These are phyloP conservation scores for Aureobasidium sp. DNA, from an alignment of 2,329 filamentous ascomycete genomes.

Conservation along the genomic window DNA sequence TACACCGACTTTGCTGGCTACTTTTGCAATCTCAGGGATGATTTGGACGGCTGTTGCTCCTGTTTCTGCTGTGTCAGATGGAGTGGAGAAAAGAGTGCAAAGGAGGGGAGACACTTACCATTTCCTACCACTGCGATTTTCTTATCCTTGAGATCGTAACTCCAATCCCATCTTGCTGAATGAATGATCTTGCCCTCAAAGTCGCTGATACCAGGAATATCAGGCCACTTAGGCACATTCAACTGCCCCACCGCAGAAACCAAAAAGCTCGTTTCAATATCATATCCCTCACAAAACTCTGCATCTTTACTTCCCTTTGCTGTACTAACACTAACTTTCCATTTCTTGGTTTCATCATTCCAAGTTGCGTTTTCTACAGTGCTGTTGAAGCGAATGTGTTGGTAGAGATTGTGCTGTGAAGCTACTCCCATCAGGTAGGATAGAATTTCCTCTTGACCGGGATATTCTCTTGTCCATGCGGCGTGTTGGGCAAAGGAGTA, in stretches of 20 bases:
- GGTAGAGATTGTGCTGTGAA: conserved; percentile 45
- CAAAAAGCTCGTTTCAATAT: conserved; percentile 47
- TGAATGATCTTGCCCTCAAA: conserved; percentile 49
- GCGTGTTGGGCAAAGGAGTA: conserved; percentile 52
- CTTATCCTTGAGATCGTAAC: conserved; percentile 45
- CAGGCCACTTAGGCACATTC: conserved; percentile 44
- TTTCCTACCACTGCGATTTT: conserved; percentile 52
- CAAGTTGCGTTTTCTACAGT: conserved; percentile 44
- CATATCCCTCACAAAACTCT: conserved; percentile 44
- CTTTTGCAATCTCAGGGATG: conserved; percentile 46
- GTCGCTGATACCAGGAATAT: conserved; percentile 38
- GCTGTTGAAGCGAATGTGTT: conserved; percentile 50
- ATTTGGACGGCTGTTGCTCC: conserved; percentile 52
- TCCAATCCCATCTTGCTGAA: conserved; percentile 53
- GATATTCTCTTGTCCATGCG: conserved; percentile 50
- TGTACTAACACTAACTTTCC: conserved; percentile 42
- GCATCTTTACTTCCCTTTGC: conserved; percentile 44
- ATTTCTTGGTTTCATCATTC: conserved; percentile 44
- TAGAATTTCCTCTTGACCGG: conserved; percentile 52
- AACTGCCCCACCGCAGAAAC: conserved; percentile 51
- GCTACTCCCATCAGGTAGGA: conserved; percentile 47
- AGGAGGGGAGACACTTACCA: conserved; percentile 26
- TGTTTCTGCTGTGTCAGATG: not conserved
- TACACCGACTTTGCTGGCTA: conserved; percentile 41
- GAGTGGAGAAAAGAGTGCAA: no score